phyloP scores from a whole-genome alignment of 768 basidiomycete species.

The Suillus discolor region DNA sequence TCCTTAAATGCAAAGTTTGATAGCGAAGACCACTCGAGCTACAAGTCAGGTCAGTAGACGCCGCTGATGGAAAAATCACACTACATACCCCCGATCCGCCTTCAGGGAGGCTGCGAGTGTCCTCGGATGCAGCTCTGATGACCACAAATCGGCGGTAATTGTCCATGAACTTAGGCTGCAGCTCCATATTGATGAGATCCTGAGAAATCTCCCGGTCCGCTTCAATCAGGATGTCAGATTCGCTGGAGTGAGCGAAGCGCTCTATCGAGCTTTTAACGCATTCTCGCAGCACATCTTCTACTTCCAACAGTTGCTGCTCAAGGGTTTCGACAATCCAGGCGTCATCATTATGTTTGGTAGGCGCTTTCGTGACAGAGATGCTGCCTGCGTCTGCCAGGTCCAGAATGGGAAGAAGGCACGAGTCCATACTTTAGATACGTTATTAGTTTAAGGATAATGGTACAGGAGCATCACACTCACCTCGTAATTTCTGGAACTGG shows the following conservation, averaged over 20 bases:
- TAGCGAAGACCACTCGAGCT: slow-evolving; percentile 61
- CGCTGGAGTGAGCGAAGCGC: slow-evolving; percentile 28
- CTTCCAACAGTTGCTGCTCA: slow-evolving; percentile 9
- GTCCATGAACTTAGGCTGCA: slow-evolving; percentile 63
- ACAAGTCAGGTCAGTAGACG: slow-evolving; percentile 12
- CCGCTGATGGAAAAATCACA: neutral
- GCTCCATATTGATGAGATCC: slow-evolving; percentile 57
- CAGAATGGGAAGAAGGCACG: slow-evolving; percentile 24
- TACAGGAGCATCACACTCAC: neutral
- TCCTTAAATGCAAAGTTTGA: slow-evolving; percentile 60
- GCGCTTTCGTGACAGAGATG: slow-evolving; percentile 54
- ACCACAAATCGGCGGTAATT: slow-evolving; percentile 68
- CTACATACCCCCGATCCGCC: slow-evolving; percentile 47
- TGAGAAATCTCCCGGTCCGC: slow-evolving; percentile 45
- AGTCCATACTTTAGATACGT: slow-evolving; percentile 1
- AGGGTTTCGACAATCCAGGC: slow-evolving; percentile 16
- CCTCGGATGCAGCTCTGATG: slow-evolving; percentile 43
- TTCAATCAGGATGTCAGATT: slow-evolving; percentile 39
- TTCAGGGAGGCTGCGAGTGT: slow-evolving; percentile 5
- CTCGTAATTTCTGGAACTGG: slow-evolving; percentile 16
- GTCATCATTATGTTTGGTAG: slow-evolving; percentile 36
- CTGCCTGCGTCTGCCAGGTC: slow-evolving; percentile 52
- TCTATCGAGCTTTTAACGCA: slow-evolving; percentile 35
- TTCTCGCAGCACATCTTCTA: slow-evolving; percentile 43
- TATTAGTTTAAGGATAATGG: slow-evolving; percentile 7